Evolutionary conservation across 371 early-diverging fungal species (phyloP), one percentile per base, ranked within the genome.

Genomic region (Apophysomyces variabilis): DNA sequence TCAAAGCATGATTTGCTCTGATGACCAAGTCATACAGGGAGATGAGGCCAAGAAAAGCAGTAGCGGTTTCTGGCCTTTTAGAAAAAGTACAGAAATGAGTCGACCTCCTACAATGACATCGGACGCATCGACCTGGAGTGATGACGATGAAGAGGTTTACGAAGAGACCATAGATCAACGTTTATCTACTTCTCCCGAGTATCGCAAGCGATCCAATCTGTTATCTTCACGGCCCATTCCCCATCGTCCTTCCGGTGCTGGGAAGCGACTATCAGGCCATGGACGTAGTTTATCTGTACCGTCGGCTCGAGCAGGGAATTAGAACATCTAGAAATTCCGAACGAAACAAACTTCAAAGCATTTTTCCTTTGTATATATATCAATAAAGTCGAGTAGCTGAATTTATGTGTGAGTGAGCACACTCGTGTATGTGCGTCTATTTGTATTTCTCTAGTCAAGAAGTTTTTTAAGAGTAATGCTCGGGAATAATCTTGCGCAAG

Each of bases 401-500:
- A n/a, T n/a, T n/a, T 47, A 7, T 47, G 16, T 26, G 32, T 26
- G 32, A 26, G 32, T 26, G 32, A 26, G 32, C 32, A 26, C 47
- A 14, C 16, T 1, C 4, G 47, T 47, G 47, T 41, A 41, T 11
- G 13, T 8, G 13, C 5, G 0, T 41, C 41, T 41, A 41, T 41
- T 1, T 26, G 32, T 13, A 41, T 13, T 41, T 47, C 7, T 47
- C 47, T 39, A 56, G 43, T 18, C 43, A 64, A 41, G 43, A 44
- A 3, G 12, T 12, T 58, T 1, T 44, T 46, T 41, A 67, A 16
- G 45, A 35, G 38, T 76, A 79, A 38, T 74, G 63, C 43, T 79
- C 79, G 13, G 76, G 79, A 12, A 79, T 64, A 16, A 72, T 72
- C 39, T 74, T 79, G 38, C 77, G 71, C 57, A 79, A 67, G 3